A percentile compares a stretch with the other conserved stretches of the same genome.
These are phyloP conservation scores for Nannochloropsis granulata DNA, from an alignment of 108 stramenopile species.

Conservation along the genomic window DNA sequence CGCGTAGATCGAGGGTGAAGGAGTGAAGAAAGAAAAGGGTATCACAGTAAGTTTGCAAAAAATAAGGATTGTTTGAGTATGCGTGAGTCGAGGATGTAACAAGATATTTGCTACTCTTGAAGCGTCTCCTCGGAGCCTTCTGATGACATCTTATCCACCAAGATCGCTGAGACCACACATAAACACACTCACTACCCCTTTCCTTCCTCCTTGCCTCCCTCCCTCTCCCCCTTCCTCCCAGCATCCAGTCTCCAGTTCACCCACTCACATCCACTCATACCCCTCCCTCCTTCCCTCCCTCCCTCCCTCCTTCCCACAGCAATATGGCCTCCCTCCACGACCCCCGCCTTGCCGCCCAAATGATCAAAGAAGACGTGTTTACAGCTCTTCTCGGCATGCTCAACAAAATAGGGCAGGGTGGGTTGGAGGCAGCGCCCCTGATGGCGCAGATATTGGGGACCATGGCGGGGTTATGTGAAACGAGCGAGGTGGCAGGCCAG, in stretches of 20 bases:
- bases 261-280: background rate
- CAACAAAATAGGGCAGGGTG: background rate
- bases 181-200: background rate
- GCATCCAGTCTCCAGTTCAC: background rate
- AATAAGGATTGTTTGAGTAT: background rate
- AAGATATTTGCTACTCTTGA: background rate
- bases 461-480: background rate
- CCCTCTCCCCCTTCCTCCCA: background rate
- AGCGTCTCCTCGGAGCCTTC: background rate
- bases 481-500: background rate
- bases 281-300: background rate
- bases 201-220: background rate
- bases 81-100: background rate
- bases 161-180: background rate
- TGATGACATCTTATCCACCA: background rate
- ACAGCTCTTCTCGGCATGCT: background rate
- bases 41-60: no score
- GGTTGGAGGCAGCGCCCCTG: background rate
- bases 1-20: background rate
- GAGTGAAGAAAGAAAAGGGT: background rate
- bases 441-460: background rate
- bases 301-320: background rate
- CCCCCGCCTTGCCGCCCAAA: background rate
- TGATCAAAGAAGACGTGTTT: background rate
- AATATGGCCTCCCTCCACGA: background rate